These are phyloP conservation scores for Dictyostelium brefeldianum DNA, from an alignment of 78 protist species.

Conservation along the genomic window DNA sequence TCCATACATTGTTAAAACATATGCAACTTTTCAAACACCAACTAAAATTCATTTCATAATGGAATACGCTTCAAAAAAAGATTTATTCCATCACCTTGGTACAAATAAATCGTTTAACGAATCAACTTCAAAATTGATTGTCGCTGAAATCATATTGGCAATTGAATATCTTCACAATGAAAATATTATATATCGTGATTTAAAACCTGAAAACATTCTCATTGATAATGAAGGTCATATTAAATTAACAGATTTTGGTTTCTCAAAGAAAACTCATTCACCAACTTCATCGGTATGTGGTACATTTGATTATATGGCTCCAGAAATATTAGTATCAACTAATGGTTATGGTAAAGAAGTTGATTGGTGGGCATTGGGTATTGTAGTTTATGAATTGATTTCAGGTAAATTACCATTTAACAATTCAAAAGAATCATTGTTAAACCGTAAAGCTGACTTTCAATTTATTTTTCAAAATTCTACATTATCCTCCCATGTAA, in stretches of 20 bases:
- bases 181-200: constrained; percentile 71
- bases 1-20: constrained; percentile 77
- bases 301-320: constrained; percentile 92
- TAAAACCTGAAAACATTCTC: constrained; percentile 89
- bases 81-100: constrained; percentile 62
- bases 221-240: constrained; percentile 87
- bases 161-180: constrained; percentile 65
- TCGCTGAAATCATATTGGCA: constrained; percentile 60
- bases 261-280: constrained; percentile 51
- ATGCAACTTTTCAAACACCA: constrained; percentile 54
- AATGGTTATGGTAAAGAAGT: constrained; percentile 91
- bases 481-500: not conserved
- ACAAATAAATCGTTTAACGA: not conserved
- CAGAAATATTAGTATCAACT: constrained; percentile 86
- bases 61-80: constrained; percentile 79
- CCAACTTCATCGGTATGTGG: constrained; percentile 34
- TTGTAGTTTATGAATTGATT: constrained; percentile 92
- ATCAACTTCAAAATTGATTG: not conserved
- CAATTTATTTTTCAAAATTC: not conserved
- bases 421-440: not conserved
- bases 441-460: not conserved
- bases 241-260: constrained; percentile 91
- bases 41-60: constrained; percentile 59
- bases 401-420: constrained; percentile 54
- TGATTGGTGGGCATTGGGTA: constrained; percentile 97